Percentiles rank a stretch among this genome's conserved stretches.
Conservation (phyloP, 345 rosid genomes). For the Lumnitzera racemosa region DNA sequence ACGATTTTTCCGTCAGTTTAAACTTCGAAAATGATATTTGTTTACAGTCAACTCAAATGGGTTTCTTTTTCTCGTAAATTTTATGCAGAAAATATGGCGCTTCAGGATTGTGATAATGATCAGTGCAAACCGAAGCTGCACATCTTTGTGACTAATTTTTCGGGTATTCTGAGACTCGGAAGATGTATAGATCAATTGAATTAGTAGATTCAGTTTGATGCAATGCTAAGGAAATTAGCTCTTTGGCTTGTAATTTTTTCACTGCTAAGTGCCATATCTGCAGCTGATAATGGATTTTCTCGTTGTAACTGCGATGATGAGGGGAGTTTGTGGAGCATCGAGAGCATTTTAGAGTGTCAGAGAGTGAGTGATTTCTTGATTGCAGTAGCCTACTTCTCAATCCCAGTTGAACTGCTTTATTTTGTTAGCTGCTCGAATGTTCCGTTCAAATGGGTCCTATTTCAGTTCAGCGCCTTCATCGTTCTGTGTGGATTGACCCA, state of each 20-base stretch:
- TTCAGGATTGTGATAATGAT: too few species aligned
- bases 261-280: constrained; percentile 26
- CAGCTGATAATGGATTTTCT: constrained; percentile 33
- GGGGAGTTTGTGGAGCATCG: constrained; percentile 68
- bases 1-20: too few species aligned
- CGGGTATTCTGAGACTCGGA: too few species aligned
- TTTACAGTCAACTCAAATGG: too few species aligned
- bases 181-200: neutral
- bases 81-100: too few species aligned
- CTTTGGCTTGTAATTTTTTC: constrained; percentile 39
- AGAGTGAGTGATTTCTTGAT: constrained; percentile 89
- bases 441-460: constrained; percentile 97
- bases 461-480: constrained; percentile 91
- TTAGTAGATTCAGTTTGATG: constrained; percentile 12
- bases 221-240: constrained; percentile 61
- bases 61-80: too few species aligned
- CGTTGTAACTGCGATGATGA: constrained; percentile 92
- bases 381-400: constrained; percentile 91
- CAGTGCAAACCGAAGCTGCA: too few species aligned
- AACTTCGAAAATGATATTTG: too few species aligned
- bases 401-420: constrained; percentile 89
- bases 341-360: constrained; percentile 74
- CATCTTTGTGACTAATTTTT: too few species aligned
- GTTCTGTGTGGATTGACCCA: constrained; percentile 98
- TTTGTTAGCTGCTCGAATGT: constrained; percentile 90